phyloP scores from a whole-genome alignment of 352 stramenopile species.

The Pythium pyrilobum region DNA sequence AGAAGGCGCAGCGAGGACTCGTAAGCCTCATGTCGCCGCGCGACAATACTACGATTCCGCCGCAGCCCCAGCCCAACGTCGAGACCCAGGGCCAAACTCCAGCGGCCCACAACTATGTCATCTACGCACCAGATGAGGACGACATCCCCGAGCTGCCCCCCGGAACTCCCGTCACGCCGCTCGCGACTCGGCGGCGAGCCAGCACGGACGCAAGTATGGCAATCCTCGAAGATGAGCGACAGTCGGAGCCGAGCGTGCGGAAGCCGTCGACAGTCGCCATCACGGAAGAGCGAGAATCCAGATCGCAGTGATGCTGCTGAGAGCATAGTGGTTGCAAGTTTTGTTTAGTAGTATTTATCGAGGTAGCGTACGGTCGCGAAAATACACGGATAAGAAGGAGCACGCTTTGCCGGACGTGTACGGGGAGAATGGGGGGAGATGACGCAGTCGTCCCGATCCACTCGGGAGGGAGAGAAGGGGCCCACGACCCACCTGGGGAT shows the following conservation, averaged over 20 bases:
- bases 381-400: too few relatives aligned
- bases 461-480: too few relatives aligned
- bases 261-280: slow-evolving; percentile 1
- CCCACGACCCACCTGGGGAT: too few relatives aligned
- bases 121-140: slow-evolving; percentile 12
- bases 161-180: slow-evolving; percentile 5
- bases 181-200: slow-evolving; percentile 2
- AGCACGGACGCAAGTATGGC: slow-evolving; percentile 21
- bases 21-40: slow-evolving; percentile 30
- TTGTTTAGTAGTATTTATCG: slow-evolving; percentile 13
- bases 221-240: slow-evolving; percentile 17
- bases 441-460: too few relatives aligned
- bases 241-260: slow-evolving; percentile 1
- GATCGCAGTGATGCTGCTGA: slow-evolving; percentile 1
- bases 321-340: neutral
- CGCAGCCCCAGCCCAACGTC: neutral
- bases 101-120: neutral
- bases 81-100: neutral
- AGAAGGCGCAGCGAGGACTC: slow-evolving; percentile 45
- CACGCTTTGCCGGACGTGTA: too few relatives aligned
- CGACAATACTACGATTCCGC: slow-evolving; percentile 8
- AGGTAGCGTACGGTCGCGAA: neutral
- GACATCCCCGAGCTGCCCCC: slow-evolving; percentile 21
- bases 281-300: slow-evolving; percentile 3
- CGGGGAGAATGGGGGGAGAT: too few relatives aligned